Base-by-base conservation (phyloP, 1,284 basidiomycete species). In the Ceratobasidium sp. region DNA sequence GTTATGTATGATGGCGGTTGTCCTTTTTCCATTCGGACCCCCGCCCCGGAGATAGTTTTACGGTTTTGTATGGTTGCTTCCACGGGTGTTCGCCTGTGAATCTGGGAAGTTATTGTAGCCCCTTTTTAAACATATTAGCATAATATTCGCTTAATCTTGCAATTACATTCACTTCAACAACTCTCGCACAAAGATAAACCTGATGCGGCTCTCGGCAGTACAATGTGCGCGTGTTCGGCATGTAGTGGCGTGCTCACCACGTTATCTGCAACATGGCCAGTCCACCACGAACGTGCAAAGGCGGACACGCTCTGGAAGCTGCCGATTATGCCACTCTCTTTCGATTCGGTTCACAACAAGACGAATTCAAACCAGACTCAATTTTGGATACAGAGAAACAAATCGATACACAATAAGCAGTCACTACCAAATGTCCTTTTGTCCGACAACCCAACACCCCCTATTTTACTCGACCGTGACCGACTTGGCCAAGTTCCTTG, bases 401-500 rank as follows among this genome's bases (percentile, higher is more conserved):
- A 29, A 62, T 34, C 56, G 31, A 72, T 62, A 72, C 54, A 71
- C 54, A 59, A 41, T n/a, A 53, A 53, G 53, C 49, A 63, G 24
- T 16, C 54, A 34, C 31, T 48, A 43, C 22, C 31, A 58, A 62
- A 69, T 72, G 69, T 72, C 69, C 69, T 51, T 72, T 61, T 72
- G 49, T 66, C 39, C n/a, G n/a, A 34, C 8, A 29, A 13, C 29
- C 56, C 46, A 39, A 53, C 48, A 34, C 27, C 37, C 24, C 27
- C 22, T 13, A 62, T 46, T 68, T 75, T 76, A 77, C 64, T 78
- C 77, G 48, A 78, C 78, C 34, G 78, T 79, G 43, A 79, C 78
- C 29, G 77, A 76, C 66, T 79, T 78, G 34, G 76, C 76, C 89
- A 98, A 86, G 87, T 98, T 98, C 80, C 97, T 88, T 31, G 97